Evolutionary conservation across 2,329 filamentous ascomycete species (phyloP).

Genomic region (Colletotrichum neosansevieriae): DNA sequence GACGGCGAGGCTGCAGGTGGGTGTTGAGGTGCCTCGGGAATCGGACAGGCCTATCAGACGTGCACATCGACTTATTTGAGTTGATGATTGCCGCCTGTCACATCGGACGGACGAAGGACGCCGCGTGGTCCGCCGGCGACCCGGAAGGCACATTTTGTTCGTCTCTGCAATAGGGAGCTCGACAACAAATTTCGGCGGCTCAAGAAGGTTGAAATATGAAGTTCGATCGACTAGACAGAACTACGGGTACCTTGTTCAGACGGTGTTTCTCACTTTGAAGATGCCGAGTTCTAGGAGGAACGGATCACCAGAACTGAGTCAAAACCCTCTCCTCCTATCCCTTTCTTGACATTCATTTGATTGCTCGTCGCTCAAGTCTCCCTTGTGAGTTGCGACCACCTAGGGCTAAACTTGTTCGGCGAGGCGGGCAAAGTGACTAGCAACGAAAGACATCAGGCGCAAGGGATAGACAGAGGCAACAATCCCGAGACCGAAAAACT

Average conservation of each 20-base stretch:
- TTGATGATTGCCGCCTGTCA: slow-evolving; percentile 7
- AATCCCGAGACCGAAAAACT: slow-evolving; percentile 7
- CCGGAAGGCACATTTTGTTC: background rate
- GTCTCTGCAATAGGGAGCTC: background rate
- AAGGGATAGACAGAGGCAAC: background rate
- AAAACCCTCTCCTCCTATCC: too few species aligned
- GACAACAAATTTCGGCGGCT: background rate
- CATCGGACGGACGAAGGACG: slow-evolving; percentile 9
- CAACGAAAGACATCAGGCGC: background rate
- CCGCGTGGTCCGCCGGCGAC: background rate
- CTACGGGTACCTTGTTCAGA: background rate
- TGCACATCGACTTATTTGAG: background rate
- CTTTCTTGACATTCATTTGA: background rate
- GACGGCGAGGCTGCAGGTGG: slow-evolving; percentile 1
- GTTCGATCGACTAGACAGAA: background rate
- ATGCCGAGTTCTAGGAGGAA: background rate
- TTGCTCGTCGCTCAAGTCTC: background rate
- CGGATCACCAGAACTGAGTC: too few species aligned
- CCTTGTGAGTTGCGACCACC: background rate
- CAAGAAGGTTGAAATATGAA: slow-evolving; percentile 1
- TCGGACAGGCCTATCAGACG: background rate
- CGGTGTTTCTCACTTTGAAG: background rate
- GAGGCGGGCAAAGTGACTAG: background rate
- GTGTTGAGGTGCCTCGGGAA: slow-evolving; percentile 15
- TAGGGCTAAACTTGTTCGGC: background rate